A percentile compares a stretch with the other conserved stretches of the same genome.
These are phyloP conservation scores for Zanthoxylum bungeanum DNA, from an alignment of 345 rosid species.

Conservation along the genomic window DNA sequence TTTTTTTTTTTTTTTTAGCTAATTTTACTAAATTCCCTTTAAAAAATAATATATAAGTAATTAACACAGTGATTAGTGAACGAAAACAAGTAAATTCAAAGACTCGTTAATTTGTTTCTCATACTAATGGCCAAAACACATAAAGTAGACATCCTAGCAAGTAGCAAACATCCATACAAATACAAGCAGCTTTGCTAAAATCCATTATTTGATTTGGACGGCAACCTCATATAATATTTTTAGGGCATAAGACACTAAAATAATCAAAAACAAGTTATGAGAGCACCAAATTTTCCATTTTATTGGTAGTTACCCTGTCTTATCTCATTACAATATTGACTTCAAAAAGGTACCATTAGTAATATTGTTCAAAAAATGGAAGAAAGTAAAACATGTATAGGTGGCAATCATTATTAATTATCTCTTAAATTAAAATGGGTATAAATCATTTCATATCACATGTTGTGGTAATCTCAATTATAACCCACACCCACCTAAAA, in stretches of 20 bases:
- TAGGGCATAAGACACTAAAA: background rate
- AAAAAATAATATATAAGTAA: background rate
- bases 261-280: background rate
- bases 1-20: too few species aligned
- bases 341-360: background rate
- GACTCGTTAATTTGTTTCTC: background rate
- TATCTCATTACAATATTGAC: background rate
- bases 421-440: background rate
- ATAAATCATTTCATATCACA: constrained; percentile 7
- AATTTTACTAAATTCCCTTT: too few species aligned
- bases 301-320: background rate
- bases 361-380: background rate
- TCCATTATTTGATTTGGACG: background rate
- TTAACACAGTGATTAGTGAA: background rate
- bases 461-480: background rate
- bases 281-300: background rate
- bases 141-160: background rate
- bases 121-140: background rate
- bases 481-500: constrained; percentile 4
- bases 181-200: background rate
- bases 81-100: background rate
- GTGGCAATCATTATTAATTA: background rate
- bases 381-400: background rate
- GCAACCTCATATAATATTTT: background rate
- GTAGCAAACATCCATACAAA: background rate